A percentile compares a stretch with the other conserved stretches of the same genome.
These are phyloP conservation scores for Microsporum canis DNA, from an alignment of 2,329 filamentous ascomycete species.

Conservation along the genomic window DNA sequence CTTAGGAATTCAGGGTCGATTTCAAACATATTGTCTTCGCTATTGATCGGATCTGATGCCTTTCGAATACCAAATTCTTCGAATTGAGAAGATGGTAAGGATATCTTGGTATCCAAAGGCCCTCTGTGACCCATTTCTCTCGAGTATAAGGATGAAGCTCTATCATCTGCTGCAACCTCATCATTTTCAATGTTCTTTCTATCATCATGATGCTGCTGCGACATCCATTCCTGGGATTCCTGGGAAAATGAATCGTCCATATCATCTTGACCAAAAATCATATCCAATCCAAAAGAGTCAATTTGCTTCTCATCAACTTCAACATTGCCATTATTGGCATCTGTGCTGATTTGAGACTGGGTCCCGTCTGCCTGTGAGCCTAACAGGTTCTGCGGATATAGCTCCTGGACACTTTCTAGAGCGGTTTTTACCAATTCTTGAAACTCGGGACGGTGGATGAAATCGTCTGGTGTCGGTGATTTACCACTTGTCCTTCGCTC, in stretches of 20 bases:
- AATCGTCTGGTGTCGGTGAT: slow-evolving; percentile 47
- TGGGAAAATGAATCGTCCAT: slow-evolving; percentile 4
- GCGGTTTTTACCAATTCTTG: slow-evolving; percentile 59
- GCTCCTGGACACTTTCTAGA: slow-evolving; percentile 73
- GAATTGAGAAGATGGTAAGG: slow-evolving; percentile 15
- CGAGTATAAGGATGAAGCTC: no score
- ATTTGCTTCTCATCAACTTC: slow-evolving; percentile 56
- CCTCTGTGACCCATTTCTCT: neutral
- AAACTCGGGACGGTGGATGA: slow-evolving; percentile 45
- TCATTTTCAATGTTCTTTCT: neutral
- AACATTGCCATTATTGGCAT: slow-evolving; percentile 21
- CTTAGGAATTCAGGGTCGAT: slow-evolving; percentile 24
- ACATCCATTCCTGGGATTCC: neutral
- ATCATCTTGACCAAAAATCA: slow-evolving; percentile 26
- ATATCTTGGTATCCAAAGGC: neutral
- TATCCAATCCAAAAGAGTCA: slow-evolving; percentile 35
- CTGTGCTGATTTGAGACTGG: neutral
- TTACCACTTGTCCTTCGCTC: slow-evolving; percentile 46
- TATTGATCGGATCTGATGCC: slow-evolving; percentile 16
- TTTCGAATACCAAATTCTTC: slow-evolving; percentile 21
- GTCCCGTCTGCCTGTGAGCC: slow-evolving; percentile 37
- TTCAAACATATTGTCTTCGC: slow-evolving; percentile 25
- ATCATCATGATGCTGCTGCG: neutral
- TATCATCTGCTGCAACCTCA: no score
- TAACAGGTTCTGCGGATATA: slow-evolving; percentile 61